Percentiles rank a stretch among this genome's conserved stretches.
These are phyloP conservation scores for Cyberlindnera misumaiensis DNA, from an alignment of 805 yeast species.

Conservation along the genomic window DNA sequence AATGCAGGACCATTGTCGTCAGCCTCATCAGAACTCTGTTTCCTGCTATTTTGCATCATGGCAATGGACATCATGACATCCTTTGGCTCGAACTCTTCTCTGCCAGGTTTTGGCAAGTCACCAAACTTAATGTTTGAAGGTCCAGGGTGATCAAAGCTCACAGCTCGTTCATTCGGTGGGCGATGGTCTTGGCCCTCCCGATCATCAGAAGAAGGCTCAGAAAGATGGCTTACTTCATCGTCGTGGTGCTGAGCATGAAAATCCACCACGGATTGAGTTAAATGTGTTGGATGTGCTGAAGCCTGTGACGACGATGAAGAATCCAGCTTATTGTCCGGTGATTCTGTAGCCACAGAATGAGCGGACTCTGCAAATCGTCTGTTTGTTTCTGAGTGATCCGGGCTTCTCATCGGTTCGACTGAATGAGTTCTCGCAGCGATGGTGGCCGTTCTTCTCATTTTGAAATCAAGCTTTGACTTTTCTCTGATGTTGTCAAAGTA, in stretches of 20 bases:
- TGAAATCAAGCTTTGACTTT: conserved; percentile 69
- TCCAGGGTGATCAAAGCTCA: neutral
- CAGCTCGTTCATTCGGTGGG: conserved; percentile 8
- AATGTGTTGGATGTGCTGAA: conserved; percentile 2
- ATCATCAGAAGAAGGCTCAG: conserved; percentile 22
- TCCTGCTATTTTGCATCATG: conserved; percentile 55
- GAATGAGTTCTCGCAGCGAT: conserved; percentile 44
- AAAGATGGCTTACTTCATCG: conserved; percentile 11
- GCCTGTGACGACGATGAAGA: conserved; percentile 13
- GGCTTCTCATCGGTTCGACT: conserved; percentile 15
- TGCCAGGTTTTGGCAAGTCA: conserved; percentile 22
- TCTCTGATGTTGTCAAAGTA: conserved; percentile 76
- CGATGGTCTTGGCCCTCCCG: conserved; percentile 3
- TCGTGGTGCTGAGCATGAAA: conserved; percentile 2
- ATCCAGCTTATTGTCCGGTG: conserved; percentile 4
- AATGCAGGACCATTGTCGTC: conserved; percentile 73
- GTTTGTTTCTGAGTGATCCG: conserved; percentile 8
- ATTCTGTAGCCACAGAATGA: neutral
- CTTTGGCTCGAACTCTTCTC: conserved; percentile 60
- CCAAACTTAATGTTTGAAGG: conserved; percentile 18
- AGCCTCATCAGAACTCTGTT: conserved; percentile 26
- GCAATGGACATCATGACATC: conserved; percentile 82
- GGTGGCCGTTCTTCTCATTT: conserved; percentile 77
- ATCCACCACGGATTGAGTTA: conserved; percentile 8
- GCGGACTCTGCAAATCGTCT: neutral